Conservation (phyloP, 495 filamentous ascomycete genomes). For the Neurospora discreta region DNA sequence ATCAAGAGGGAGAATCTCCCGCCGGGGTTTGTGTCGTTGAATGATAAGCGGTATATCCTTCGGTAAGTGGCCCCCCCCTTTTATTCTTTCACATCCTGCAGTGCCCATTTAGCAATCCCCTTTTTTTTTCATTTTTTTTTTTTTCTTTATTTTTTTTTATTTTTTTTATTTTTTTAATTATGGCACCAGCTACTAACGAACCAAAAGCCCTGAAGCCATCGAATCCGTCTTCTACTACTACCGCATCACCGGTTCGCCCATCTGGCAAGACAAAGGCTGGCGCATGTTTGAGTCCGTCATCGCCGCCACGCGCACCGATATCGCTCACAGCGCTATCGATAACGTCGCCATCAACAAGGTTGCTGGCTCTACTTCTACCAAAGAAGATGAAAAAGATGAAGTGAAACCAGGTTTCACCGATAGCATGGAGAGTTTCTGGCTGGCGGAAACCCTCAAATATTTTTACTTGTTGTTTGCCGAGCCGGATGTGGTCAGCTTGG, state of each 20-base stretch:
- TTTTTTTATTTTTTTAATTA: too few species aligned
- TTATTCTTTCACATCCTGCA: too few species aligned
- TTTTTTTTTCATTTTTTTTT: too few species aligned
- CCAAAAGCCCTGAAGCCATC: constrained; percentile 71
- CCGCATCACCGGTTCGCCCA: constrained; percentile 70
- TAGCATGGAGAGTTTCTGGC: constrained; percentile 55
- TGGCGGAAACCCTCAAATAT: constrained; percentile 84
- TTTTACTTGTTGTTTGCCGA: constrained; percentile 82
- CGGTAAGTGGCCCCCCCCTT: constrained; percentile 33
- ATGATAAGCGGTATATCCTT: constrained; percentile 60
- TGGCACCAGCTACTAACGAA: too few species aligned
- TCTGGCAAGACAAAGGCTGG: constrained; percentile 83
- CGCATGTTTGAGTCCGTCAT: constrained; percentile 74
- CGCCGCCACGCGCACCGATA: constrained; percentile 50
- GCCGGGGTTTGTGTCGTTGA: constrained; percentile 52
- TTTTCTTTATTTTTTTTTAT: too few species aligned
- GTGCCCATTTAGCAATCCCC: too few species aligned
- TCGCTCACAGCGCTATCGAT: constrained; percentile 61
- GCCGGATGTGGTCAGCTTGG: constrained; percentile 60
- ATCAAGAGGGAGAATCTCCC: constrained; percentile 55
- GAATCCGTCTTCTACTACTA: constrained; percentile 96
- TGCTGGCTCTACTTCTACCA: constrained; percentile 20
- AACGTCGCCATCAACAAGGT: constrained; percentile 40
- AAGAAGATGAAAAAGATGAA: neutral
- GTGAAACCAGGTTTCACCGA: constrained; percentile 18